Evolutionary conservation across 1,139 yeast species (phyloP), one percentile per base, ranked within the genome.

Genomic region (Blastobotrys elegans): DNA sequence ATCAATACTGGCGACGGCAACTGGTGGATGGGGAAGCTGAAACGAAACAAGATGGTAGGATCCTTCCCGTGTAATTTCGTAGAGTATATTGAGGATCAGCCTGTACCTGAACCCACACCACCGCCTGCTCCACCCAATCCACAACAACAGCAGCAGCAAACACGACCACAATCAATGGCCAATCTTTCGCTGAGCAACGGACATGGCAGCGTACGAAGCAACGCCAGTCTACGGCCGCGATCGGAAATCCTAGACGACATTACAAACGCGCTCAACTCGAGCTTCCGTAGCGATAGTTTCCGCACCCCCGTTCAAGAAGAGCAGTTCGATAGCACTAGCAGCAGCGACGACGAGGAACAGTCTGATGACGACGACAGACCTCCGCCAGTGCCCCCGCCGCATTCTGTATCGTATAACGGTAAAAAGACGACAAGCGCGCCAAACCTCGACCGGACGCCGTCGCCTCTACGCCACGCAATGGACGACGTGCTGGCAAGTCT

Each of bases 21-120:
- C 59, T 88, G 96, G 95, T 89, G 94, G 85, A 85, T 80, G 59
- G 98, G 98, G 1, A 74, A 76, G 53, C 74, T 90, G 50, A 71
- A 82, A 55, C 74, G 97, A 60, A 89, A 88, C 68, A 85, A 82
- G 55, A 80, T 86, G 53, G 80, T 81, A 41, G 98, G 98, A 0
- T 74, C 80, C 46, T 90, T 92, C 59, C 97, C 97, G 1, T 76
- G 82, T 44, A 92, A 89, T 59, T 90, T 84, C 62, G 97, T 89
- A n/a, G 81, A 79, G 51, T 62, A 61, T 75, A 41, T 67, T 13
- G 60, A 60, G 36, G 49, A 32, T 8, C 17, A 20, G 11, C 26
- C 32, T 4, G 14, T 29, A 30, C 45, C 40, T 10, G 27, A 14
- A 24, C 34, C 33, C 6, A 14, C 13, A 42, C n/a, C n/a, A n/a